Percentiles rank a stretch among this genome's conserved stretches.
Conservation (phyloP, 768 basidiomycete genomes). For the Boletellus ananas region DNA sequence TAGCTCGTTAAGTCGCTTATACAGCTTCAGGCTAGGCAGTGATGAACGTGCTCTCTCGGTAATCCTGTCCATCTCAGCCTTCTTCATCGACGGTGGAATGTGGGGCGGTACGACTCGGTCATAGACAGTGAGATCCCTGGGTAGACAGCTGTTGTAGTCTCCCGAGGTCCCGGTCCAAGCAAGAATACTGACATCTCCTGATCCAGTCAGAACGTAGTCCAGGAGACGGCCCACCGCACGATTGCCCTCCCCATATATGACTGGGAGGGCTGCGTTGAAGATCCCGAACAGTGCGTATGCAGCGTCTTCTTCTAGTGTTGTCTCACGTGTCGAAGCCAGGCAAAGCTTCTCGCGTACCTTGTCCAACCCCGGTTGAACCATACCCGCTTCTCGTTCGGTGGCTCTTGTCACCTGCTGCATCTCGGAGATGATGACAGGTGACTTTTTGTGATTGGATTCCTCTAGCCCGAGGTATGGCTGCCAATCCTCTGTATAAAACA, state of each 20-base stretch:
- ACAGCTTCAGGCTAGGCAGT: background rate
- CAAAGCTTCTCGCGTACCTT: background rate
- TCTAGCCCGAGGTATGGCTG: background rate
- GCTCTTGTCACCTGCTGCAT: background rate
- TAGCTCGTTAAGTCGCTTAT: background rate
- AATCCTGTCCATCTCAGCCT: background rate
- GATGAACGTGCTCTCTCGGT: background rate
- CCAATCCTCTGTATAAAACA: slow-evolving; percentile 1
- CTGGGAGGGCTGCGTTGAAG: background rate
- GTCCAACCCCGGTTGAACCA: background rate
- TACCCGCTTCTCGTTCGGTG: background rate
- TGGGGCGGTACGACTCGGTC: background rate
- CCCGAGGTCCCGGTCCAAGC: slow-evolving; percentile 2
- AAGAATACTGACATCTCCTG: background rate
- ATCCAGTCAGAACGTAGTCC: slow-evolving; percentile 2
- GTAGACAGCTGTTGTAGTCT: slow-evolving; percentile 2
- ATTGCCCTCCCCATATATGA: background rate
- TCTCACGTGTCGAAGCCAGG: background rate
- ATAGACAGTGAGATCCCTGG: slow-evolving; percentile 3
- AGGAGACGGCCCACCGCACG: background rate
- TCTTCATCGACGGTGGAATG: background rate
- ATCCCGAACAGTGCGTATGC: slow-evolving; percentile 2
- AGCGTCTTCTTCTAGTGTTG: slow-evolving; percentile 1
- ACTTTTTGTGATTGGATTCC: background rate
- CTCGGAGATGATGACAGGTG: background rate